These are phyloP conservation scores for Solanum arcanum DNA, from an alignment of 257 asterid genomes.

Conservation along the genomic window DNA sequence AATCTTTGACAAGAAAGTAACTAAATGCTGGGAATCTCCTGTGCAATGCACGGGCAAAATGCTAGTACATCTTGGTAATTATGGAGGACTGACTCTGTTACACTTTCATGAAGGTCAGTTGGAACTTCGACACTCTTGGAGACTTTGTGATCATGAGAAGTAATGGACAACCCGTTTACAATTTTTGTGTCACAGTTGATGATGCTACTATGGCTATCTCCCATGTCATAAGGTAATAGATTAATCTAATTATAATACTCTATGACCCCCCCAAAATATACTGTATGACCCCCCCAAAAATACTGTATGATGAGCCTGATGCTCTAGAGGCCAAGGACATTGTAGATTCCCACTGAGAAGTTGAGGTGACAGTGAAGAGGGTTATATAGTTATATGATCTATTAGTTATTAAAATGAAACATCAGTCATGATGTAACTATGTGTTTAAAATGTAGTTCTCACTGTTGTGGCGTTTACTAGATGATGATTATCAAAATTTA, in stretches of 20 bases:
- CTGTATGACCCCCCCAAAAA: neutral
- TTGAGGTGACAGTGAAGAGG: neutral
- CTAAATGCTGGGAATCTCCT: neutral
- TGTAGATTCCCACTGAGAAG: neutral
- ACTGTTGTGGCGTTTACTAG: neutral
- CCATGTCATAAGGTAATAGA: constrained; percentile 76
- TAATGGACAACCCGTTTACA: constrained; percentile 97
- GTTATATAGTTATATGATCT: neutral
- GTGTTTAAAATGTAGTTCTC: neutral
- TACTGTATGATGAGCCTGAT: neutral
- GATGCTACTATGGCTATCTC: constrained; percentile 98
- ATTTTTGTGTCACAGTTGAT: constrained; percentile 93
- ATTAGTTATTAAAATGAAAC: neutral
- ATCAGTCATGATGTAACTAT: neutral
- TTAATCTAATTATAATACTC: neutral
- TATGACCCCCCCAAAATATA: neutral
- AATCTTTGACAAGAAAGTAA: neutral
- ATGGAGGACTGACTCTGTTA: constrained; percentile 22
- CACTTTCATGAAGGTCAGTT: constrained; percentile 69
- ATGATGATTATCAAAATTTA: neutral
- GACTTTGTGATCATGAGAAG: constrained; percentile 99
- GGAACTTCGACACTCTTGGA: constrained; percentile 91
- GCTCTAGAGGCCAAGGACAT: neutral
- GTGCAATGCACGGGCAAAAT: neutral
- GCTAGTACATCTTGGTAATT: neutral